A percentile compares a stretch with the other conserved stretches of the same genome.
These are phyloP conservation scores for Calonectria leucothoes DNA, from an alignment of 2,329 filamentous ascomycete species.

Conservation along the genomic window DNA sequence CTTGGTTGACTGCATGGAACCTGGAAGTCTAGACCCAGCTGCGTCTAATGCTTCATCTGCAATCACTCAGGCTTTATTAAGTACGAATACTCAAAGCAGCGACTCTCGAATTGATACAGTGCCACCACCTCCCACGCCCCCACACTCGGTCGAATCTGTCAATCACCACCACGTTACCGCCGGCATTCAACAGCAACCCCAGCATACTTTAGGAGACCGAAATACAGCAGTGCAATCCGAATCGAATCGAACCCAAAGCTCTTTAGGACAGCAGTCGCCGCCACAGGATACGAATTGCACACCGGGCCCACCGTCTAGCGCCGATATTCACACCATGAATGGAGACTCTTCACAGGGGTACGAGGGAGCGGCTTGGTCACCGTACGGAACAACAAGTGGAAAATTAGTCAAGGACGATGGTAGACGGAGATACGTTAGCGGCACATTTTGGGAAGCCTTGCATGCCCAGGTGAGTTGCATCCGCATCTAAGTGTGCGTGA, in stretches of 20 bases:
- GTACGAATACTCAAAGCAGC: neutral
- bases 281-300: conserved; percentile 10
- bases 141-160: conserved; percentile 17
- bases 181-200: neutral
- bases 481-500: neutral
- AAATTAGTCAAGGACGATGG: conserved; percentile 1
- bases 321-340: neutral
- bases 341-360: neutral
- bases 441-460: conserved; percentile 3
- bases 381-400: neutral
- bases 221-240: neutral
- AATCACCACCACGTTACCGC: neutral
- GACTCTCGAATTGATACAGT: neutral
- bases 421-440: neutral
- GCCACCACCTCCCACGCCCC: conserved; percentile 9
- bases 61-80: neutral
- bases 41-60: neutral
- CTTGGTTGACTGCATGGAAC: conserved; percentile 17
- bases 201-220: neutral
- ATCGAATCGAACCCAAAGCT: neutral
- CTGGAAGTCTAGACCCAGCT: conserved; percentile 1
- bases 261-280: conserved; percentile 2
- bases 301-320: neutral
- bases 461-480: neutral
- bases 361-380: neutral